phyloP scores from a whole-genome alignment of 169 alveolate genomes.

The Plasmodium vivax region DNA sequence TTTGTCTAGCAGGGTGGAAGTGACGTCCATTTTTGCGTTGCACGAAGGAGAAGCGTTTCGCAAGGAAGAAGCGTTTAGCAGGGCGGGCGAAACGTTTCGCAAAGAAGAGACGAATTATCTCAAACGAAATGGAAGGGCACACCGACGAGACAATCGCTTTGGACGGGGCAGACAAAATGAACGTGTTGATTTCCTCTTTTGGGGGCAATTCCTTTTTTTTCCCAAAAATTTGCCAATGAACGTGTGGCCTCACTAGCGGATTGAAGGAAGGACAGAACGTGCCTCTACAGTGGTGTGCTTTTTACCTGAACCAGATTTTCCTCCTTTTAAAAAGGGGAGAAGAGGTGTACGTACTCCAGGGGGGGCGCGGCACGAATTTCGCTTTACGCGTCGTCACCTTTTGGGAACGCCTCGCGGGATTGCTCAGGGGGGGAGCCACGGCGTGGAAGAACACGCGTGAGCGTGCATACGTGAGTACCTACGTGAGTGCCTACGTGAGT shows the following conservation, averaged over 20 bases:
- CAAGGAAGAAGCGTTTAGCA: not conserved
- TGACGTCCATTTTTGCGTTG: constrained; percentile 45
- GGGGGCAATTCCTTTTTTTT: not conserved
- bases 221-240: not conserved
- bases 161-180: not conserved
- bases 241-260: not conserved
- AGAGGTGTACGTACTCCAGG: not conserved
- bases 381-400: not conserved
- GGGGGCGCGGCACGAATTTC: not conserved
- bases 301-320: not conserved
- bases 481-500: too few relatives aligned
- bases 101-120: not conserved
- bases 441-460: not conserved
- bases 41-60: not conserved
- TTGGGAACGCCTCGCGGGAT: not conserved
- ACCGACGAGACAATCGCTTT: not conserved
- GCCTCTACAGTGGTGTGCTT: not conserved
- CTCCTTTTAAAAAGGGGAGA: not conserved
- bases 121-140: not conserved
- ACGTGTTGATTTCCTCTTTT: not conserved
- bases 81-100: too few relatives aligned
- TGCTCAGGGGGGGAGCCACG: not conserved
- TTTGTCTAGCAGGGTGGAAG: constrained; percentile 41
- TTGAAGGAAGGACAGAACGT: not conserved
- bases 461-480: too few relatives aligned